Evolutionary conservation across 768 basidiomycete genomes (phyloP).

Genomic region (Boletus vinaceobasis): DNA sequence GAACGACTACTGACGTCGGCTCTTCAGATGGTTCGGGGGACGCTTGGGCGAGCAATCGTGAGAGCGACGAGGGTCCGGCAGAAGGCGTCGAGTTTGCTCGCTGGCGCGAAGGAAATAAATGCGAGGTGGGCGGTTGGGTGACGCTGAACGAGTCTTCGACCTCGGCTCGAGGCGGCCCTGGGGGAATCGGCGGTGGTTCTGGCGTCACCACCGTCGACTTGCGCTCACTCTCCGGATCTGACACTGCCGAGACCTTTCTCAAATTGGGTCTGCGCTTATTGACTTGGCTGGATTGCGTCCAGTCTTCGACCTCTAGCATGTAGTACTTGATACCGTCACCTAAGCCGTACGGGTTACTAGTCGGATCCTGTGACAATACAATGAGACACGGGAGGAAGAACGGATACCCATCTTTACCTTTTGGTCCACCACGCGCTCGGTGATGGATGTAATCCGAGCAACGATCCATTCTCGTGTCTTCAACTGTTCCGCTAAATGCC

Average conservation of each 20-base stretch:
- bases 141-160: conserved; percentile 70
- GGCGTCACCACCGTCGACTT: conserved; percentile 11
- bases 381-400: not conserved
- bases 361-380: conserved; percentile 54
- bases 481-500: conserved; percentile 82
- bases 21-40: conserved; percentile 38
- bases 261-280: conserved; percentile 57
- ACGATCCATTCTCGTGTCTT: conserved; percentile 94
- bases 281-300: conserved; percentile 70
- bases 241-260: conserved; percentile 44
- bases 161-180: conserved; percentile 65
- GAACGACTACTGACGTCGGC: conserved; percentile 21
- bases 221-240: conserved; percentile 41
- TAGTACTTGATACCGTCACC: conserved; percentile 90
- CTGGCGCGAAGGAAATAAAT: conserved; percentile 58
- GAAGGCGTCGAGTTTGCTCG: conserved; percentile 66
- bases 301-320: conserved; percentile 91
- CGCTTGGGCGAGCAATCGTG: conserved; percentile 76
- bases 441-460: conserved; percentile 83
- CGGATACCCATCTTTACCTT: conserved; percentile 42
- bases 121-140: conserved; percentile 64
- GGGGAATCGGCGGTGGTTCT: conserved; percentile 34
- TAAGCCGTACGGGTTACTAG: conserved; percentile 85
- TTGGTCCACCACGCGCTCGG: conserved; percentile 79
- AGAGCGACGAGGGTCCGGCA: conserved; percentile 75